A percentile compares a stretch with the other conserved stretches of the same genome.
Conservation (phyloP, 192 early-diverging fungal species). For the Coemansia erecta region DNA sequence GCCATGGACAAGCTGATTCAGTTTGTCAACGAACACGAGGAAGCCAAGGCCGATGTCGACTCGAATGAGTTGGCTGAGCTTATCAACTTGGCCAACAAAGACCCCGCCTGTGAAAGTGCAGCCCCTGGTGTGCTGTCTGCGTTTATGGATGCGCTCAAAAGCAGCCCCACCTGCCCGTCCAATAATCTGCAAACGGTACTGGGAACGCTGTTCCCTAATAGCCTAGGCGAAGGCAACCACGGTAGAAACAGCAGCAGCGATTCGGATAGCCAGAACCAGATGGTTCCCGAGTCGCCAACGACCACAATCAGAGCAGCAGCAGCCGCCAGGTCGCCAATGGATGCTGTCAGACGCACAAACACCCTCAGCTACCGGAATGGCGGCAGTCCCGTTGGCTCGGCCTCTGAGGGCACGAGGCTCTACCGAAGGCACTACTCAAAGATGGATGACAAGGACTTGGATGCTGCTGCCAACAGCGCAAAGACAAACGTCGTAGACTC, state of each 20-base stretch:
- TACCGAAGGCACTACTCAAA: conserved; percentile 20
- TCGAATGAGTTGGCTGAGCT: neutral
- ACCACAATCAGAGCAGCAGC: neutral
- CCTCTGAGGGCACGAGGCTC: conserved; percentile 31
- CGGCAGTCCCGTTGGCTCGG: conserved; percentile 11
- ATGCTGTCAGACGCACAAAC: conserved; percentile 16
- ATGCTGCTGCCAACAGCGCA: conserved; percentile 24
- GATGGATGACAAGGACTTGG: conserved; percentile 36
- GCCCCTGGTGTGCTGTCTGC: neutral
- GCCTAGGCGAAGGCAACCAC: too few relatives aligned
- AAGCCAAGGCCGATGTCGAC: neutral
- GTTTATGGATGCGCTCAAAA: neutral
- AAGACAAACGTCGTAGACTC: conserved; percentile 20
- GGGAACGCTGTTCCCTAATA: too few relatives aligned
- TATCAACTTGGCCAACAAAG: neutral
- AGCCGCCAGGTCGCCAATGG: conserved; percentile 5
- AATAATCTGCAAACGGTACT: too few relatives aligned
- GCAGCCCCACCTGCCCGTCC: too few relatives aligned
- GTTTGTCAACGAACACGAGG: neutral
- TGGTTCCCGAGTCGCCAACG: too few relatives aligned
- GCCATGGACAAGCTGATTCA: neutral
- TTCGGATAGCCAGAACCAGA: too few relatives aligned
- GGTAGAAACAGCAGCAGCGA: too few relatives aligned
- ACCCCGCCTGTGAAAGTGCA: neutral
- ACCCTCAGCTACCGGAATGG: conserved; percentile 4